A percentile compares a stretch with the other conserved stretches of the same genome.
Conservation (phyloP, 2,329 filamentous ascomycete species). For the Trichophyton rubrum region DNA sequence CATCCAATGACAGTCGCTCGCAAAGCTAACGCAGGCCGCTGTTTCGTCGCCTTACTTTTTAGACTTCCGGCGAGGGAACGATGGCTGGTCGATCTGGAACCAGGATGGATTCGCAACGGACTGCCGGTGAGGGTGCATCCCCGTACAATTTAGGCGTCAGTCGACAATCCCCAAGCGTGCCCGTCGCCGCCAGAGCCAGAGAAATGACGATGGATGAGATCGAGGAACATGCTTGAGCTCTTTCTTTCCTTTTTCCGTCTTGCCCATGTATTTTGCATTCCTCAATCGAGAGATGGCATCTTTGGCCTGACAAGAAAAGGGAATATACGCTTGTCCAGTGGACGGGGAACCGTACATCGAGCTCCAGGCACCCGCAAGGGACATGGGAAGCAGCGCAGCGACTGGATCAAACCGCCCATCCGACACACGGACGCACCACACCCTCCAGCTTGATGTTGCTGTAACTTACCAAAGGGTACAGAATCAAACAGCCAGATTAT, state of each 20-base stretch:
- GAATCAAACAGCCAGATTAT: background rate
- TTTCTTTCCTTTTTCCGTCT: background rate
- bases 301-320: no score
- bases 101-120: slow-evolving; percentile 5
- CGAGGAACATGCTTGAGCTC: background rate
- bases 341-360: slow-evolving; percentile 8
- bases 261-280: background rate
- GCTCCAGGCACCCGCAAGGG: slow-evolving; percentile 8
- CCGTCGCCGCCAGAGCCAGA: background rate
- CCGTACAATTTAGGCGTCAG: background rate
- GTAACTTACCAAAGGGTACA: background rate
- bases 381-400: background rate
- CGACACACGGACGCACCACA: background rate
- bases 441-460: background rate
- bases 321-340: slow-evolving; percentile 5
- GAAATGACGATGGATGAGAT: background rate
- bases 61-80: slow-evolving; percentile 12
- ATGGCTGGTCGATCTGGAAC: slow-evolving; percentile 12
- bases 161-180: slow-evolving; percentile 1
- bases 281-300: background rate
- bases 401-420: background rate
- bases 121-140: slow-evolving; percentile 3
- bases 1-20: slow-evolving; percentile 23
- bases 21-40: slow-evolving; percentile 14
- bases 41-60: slow-evolving; percentile 22